phyloP scores from a whole-genome alignment of 202 grass and related monocot species.

The Setaria viridis region DNA sequence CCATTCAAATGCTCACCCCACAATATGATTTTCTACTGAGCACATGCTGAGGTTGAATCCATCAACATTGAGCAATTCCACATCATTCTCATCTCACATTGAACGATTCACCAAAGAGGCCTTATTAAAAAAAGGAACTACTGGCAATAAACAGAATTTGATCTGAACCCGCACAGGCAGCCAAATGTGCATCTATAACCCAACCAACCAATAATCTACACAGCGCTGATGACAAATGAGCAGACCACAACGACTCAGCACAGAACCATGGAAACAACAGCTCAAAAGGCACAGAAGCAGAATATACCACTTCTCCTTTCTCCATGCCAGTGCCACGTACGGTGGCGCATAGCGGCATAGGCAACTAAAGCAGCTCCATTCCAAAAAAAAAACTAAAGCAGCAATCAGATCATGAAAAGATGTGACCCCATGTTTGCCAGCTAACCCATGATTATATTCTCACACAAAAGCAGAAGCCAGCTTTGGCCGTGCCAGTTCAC shows the following conservation, averaged over 20 bases:
- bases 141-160: too few species aligned
- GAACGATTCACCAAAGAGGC: background rate
- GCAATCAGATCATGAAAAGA: conserved; percentile 52
- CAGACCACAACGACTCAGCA: background rate
- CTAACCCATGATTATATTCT: conserved; percentile 41
- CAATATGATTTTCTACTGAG: background rate
- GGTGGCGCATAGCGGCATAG: background rate
- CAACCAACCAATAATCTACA: background rate
- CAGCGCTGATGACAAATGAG: background rate
- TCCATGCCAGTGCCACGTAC: conserved; percentile 19
- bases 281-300: conserved; percentile 13
- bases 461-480: conserved; percentile 42
- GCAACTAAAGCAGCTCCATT: background rate
- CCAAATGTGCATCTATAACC: background rate
- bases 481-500: conserved; percentile 22
- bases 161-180: background rate
- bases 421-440: conserved; percentile 44
- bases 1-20: background rate
- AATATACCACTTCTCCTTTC: background rate
- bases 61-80: background rate
- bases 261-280: background rate
- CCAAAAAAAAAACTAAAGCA: background rate
- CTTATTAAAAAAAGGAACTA: background rate
- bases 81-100: background rate
- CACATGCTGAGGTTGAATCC: conserved; percentile 5